A percentile compares a stretch with the other conserved stretches of the same genome.
Evolutionary conservation across 1,139 yeast species (phyloP).

Genomic region (Zygosaccharomyces pseudobailii): DNA sequence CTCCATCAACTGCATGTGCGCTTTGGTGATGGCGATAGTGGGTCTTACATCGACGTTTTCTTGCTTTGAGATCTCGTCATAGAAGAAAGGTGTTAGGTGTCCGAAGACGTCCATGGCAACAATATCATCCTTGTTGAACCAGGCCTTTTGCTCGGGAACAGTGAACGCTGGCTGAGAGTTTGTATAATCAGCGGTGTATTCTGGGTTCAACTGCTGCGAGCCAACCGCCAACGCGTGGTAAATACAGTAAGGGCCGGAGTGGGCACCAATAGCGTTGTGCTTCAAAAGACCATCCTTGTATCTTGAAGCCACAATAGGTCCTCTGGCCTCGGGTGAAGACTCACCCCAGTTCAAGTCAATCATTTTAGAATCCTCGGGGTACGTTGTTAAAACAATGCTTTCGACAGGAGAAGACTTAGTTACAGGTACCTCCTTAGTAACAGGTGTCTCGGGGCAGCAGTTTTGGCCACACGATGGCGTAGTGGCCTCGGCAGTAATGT

Average conservation of each 20-base stretch:
- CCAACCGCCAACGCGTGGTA: conserved; percentile 61
- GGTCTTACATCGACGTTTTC: conserved; percentile 53
- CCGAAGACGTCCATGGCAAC: conserved; percentile 62
- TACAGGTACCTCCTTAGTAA: conserved; percentile 3
- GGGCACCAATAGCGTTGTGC: conserved; percentile 55
- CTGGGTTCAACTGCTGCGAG: conserved; percentile 46
- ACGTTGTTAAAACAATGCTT: conserved; percentile 45
- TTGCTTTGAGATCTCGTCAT: conserved; percentile 38
- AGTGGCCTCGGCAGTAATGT: conserved; percentile 7
- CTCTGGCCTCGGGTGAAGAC: conserved; percentile 44
- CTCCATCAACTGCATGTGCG: conserved; percentile 54
- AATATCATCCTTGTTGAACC: conserved; percentile 51
- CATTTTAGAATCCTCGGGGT: conserved; percentile 47
- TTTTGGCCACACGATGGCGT: conserved; percentile 6
- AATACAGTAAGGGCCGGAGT: conserved; percentile 54
- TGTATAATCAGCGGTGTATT: conserved; percentile 53
- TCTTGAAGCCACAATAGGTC: conserved; percentile 54
- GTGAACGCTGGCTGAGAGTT: conserved; percentile 58
- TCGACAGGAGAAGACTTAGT: conserved; percentile 27
- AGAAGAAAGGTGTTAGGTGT: conserved; percentile 56
- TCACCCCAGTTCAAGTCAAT: conserved; percentile 50
- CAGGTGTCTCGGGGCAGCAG: background rate
- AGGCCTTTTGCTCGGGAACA: conserved; percentile 48
- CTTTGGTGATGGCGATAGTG: conserved; percentile 58
- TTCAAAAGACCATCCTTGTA: conserved; percentile 42